A percentile compares a stretch with the other conserved stretches of the same genome.
These are phyloP conservation scores for Fermentozyma sake DNA, from an alignment of 1,139 yeast species.

Conservation along the genomic window DNA sequence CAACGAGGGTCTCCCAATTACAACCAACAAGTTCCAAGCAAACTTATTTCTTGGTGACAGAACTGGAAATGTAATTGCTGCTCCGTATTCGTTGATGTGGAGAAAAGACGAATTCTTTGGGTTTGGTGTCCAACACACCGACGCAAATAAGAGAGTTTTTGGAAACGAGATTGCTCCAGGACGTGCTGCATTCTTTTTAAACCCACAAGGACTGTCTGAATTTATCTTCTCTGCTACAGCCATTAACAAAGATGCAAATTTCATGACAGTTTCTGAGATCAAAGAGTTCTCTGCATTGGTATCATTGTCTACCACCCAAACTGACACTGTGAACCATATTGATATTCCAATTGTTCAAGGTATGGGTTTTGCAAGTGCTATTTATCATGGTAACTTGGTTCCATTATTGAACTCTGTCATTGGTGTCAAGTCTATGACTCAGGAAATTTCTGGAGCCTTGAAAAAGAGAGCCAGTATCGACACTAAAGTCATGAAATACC, in stretches of 20 bases:
- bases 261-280: conserved; percentile 45
- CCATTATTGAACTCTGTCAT: conserved; percentile 51
- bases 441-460: conserved; percentile 39
- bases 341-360: conserved; percentile 56
- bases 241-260: conserved; percentile 28
- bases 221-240: conserved; percentile 54
- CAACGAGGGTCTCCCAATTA: conserved; percentile 46
- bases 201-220: conserved; percentile 50
- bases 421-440: conserved; percentile 45
- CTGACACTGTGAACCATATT: conserved; percentile 22
- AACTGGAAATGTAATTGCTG: conserved; percentile 65
- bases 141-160: conserved; percentile 54
- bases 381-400: conserved; percentile 54
- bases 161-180: conserved; percentile 48
- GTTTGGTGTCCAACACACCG: conserved; percentile 64
- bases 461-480: conserved; percentile 8
- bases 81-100: conserved; percentile 79
- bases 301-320: conserved; percentile 26
- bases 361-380: conserved; percentile 51
- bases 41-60: conserved; percentile 69
- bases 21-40: conserved; percentile 82
- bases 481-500: conserved; percentile 46
- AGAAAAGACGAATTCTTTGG: conserved; percentile 43
- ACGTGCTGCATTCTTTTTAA: conserved; percentile 41
- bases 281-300: conserved; percentile 55